Evolutionary conservation across 805 yeast genomes (phyloP).

Genomic region (Kodamaea lidongshanica): DNA sequence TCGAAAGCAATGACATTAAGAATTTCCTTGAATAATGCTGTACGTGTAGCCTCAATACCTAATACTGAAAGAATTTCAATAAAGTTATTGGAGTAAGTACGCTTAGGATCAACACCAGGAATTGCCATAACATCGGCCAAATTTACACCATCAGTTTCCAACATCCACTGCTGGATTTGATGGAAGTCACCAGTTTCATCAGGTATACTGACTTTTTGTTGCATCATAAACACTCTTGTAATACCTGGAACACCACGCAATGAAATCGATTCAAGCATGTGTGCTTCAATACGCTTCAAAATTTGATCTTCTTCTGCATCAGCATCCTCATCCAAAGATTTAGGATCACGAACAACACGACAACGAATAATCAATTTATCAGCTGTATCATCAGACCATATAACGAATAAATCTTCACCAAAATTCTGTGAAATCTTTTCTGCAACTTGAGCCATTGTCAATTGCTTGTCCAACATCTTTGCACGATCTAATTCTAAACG

Average conservation of each 20-base stretch:
- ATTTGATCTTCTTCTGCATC: conserved; percentile 97
- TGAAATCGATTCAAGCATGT: conserved; percentile 92
- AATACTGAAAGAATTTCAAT: conserved; percentile 90
- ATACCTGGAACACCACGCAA: conserved; percentile 95
- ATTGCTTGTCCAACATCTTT: conserved; percentile 95
- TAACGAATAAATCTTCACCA: conserved; percentile 91
- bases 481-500: conserved; percentile 98
- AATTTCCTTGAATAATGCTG: conserved; percentile 89
- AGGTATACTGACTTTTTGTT: conserved; percentile 64
- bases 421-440: conserved; percentile 88
- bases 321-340: conserved; percentile 84
- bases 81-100: conserved; percentile 94
- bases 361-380: conserved; percentile 95
- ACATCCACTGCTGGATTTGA: conserved; percentile 93
- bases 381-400: conserved; percentile 99
- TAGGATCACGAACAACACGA: conserved; percentile 96
- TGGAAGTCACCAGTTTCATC: conserved; percentile 80
- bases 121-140: conserved; percentile 91
- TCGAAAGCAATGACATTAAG: conserved; percentile 97
- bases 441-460: conserved; percentile 97
- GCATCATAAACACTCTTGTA: conserved; percentile 85
- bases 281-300: conserved; percentile 89
- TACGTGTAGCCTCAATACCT: conserved; percentile 98
- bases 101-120: conserved; percentile 85
- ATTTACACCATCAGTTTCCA: conserved; percentile 98